Conservation (phyloP, 106 monocot genomes). For the Dioscorea alata region DNA sequence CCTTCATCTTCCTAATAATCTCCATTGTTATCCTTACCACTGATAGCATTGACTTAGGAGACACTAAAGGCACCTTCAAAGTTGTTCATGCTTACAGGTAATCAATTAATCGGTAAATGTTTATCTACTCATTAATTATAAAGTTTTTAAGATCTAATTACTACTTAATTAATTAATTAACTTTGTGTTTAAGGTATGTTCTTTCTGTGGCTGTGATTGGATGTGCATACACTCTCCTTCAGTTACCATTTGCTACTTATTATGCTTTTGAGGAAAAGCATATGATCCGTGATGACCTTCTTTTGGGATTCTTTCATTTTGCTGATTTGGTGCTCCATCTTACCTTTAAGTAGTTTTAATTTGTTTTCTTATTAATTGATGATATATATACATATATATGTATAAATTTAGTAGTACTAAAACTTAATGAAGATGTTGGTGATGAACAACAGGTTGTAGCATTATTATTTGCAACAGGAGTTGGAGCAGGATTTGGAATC, state of each 20-base stretch:
- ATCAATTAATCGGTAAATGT: neutral
- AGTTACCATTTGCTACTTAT: conserved; percentile 12
- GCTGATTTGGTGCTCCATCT: conserved; percentile 16
- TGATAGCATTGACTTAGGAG: neutral
- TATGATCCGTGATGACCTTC: neutral
- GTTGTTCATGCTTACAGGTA: conserved; percentile 20
- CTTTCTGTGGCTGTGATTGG: conserved; percentile 24
- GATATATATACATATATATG: too few relatives aligned
- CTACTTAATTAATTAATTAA: too few relatives aligned
- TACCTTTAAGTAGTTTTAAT: too few relatives aligned
- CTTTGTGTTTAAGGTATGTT: conserved; percentile 9
- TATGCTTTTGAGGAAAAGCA: neutral
- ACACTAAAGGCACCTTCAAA: conserved; percentile 3
- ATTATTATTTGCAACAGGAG: too few relatives aligned
- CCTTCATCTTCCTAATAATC: conserved; percentile 5
- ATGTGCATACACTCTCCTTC: conserved; percentile 17
- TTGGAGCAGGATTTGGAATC: too few relatives aligned
- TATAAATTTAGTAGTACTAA: neutral
- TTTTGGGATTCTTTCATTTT: neutral
- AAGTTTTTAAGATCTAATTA: too few relatives aligned
- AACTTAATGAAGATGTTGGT: neutral
- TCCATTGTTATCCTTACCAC: conserved; percentile 16
- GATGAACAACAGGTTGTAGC: too few relatives aligned
- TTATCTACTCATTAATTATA: too few relatives aligned
- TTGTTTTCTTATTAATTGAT: too few relatives aligned